Base-by-base conservation (phyloP, 306 rosid species). In the Corylus americana region DNA sequence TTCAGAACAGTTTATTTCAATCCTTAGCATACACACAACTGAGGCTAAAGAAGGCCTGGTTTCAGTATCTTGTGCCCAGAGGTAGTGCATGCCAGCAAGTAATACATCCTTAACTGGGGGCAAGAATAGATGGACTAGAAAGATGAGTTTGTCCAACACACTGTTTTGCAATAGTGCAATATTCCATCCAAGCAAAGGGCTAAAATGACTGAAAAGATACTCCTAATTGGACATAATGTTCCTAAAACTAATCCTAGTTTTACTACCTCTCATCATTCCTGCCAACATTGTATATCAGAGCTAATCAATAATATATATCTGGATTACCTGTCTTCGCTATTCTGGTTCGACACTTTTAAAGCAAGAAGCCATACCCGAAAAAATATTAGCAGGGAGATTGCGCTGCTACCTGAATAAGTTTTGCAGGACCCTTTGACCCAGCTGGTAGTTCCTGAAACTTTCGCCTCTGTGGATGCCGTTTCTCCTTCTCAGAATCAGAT, bases 401-500 rank as follows among this genome's bases (percentile, higher is more conserved):
- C 81, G 86, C 76, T 61, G 73, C 78, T 85, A 88, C 98, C 98
- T 95, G 98, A 87, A 88, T 77, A 81, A 61, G 71, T 75, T 80
- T 88, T 62, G 89, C 42, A 67, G 92, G 39, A 75, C 79, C 79
- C 79, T 88, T 91, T 9, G 84, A 89, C 83, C 79, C 82, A 83
- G 81, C 80, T 44, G 97, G 95, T 79, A 86, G 78, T 76, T 95
- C 99, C 86, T 95, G 98, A 86, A 95, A 95, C 85, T 92, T 95
- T 51, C 99, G 92, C 80, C 53, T 91, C 73, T 90, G 96, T 71
- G 84, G 83, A 73, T 83, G 86, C 47, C 85, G 88, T 66, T 86
- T 91, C 80, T 95, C 98, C 87, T 69, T 87, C 81, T 87, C 90
- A 77, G 71, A 51, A 73, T 74, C 73, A 67, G 90, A 84, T 76